Evolutionary conservation across 768 basidiomycete genomes (phyloP), one percentile per base, ranked within the genome.

Genomic region (Phanerodontia chrysosporium): DNA sequence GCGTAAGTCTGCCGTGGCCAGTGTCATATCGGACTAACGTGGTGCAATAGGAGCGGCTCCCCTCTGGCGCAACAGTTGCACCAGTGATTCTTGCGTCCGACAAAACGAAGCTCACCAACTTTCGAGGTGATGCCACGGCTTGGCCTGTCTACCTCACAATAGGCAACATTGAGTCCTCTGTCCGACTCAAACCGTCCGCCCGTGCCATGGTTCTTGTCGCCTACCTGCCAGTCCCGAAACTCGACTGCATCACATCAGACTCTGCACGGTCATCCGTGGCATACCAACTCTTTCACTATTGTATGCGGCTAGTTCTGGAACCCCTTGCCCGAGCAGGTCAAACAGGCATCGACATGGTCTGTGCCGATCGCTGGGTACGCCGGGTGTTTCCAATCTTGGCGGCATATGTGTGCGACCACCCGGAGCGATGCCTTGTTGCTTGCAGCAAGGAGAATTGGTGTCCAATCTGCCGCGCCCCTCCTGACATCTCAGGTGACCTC

Each of bases 141-240:
- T 74, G 68, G 57, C 73, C 72, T 0, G 67, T 74, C 0, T 73
- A 74, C 44, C 45, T 74, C 1, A 68, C 65, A 3, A 65, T 74
- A 29, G 72, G 70, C 0, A 74, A 73, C 58, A 65, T 74, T 16
- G 28, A 42, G 10, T 68, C 65, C 36, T 39, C 36, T 0, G 35
- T 58, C 0, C 62, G 71, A 0, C 62, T 66, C 10, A 51, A 67
- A 48, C 62, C 63, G 5, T 62, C 64, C 0, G 10, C 24, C 1
- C 59, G 52, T 2, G 65, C 65, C 1, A 59, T 29, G 1, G 49
- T 70, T 9, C 62, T 72, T 0, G 21, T 74, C 28, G 72, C 65
- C 1, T 72, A 70, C 49, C 51, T 74, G 9, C 69, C 72, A 0
- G 64, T 67, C 1, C 27, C 63, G n/a, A 71, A 71, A 35, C 64